Evolutionary conservation across 805 yeast genomes (phyloP), one percentile per base, ranked within the genome.

Genomic region (Candida tammaniensis): DNA sequence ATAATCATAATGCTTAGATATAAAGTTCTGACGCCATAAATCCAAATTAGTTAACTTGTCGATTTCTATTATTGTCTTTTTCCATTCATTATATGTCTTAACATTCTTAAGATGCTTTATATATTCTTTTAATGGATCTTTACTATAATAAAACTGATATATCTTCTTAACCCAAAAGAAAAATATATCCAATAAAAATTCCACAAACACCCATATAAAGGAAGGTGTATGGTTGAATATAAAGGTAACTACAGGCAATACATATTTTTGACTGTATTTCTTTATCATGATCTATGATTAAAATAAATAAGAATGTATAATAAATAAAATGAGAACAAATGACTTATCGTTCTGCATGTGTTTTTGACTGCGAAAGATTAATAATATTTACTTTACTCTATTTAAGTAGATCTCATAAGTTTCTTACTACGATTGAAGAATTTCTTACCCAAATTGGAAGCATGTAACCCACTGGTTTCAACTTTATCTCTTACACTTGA

Each of bases 1-100:
- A 56, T 86, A 93, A 57, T 91, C 98, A 52, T 88, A 91, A 47
- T 82, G 78, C 40, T 73, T 73, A 23, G 91, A 82, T 19, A 81
- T 78, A 46, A 89, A 87, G 52, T 88, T 86, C 43, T 86, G 85
- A 39, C 96, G 69, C 95, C 94, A 68, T 35, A 66, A 47, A 39
- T 67, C 71, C 62, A 63, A 60, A 40, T 59, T 60, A 2, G 73
- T 66, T 29, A 62, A 43, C 34, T 70, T 72, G 61, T 51, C 79
- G 28, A 77, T 79, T 25, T 76, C 72, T 24, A 59, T 44, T 24
- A 68, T 70, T 0, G 75, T 69, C 14, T 57, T 60, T 42, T 72
- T 80, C 91, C 95, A 91, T 38, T 85, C 91, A 24, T 71, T 76
- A 54, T 78, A 85, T 13, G 73, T 70, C 27, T 68, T 63, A 13